Conservation (phyloP, 2,329 filamentous ascomycete species). For the Epichloe scottii region DNA sequence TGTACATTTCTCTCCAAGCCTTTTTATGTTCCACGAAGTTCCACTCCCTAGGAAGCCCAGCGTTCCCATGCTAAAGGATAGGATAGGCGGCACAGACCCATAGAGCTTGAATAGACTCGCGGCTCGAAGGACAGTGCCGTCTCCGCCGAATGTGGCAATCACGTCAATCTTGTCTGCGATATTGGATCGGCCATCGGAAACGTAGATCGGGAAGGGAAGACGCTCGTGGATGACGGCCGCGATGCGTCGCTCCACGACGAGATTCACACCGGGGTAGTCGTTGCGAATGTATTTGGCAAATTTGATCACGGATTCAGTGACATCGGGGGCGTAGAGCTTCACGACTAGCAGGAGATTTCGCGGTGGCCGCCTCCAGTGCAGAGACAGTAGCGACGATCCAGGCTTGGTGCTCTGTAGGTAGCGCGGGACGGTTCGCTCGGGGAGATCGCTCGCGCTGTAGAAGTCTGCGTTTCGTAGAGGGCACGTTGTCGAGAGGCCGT, state of each 20-base stretch:
- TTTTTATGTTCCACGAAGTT: slow-evolving; percentile 87
- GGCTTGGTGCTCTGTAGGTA: slow-evolving; percentile 29
- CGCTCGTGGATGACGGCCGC: slow-evolving; percentile 58
- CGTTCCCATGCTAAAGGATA: slow-evolving; percentile 95
- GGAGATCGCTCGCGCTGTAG: slow-evolving; percentile 21
- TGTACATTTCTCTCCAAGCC: slow-evolving; percentile 86
- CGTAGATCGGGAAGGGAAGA: slow-evolving; percentile 64
- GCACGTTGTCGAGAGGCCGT: slow-evolving; percentile 37
- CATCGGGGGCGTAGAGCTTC: slow-evolving; percentile 43
- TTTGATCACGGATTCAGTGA: slow-evolving; percentile 37
- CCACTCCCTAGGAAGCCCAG: slow-evolving; percentile 95
- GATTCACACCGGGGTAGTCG: slow-evolving; percentile 68
- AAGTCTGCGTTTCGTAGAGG: slow-evolving; percentile 20
- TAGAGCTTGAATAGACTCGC: slow-evolving; percentile 58
- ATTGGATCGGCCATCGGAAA: slow-evolving; percentile 32
- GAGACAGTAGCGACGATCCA: slow-evolving; percentile 39
- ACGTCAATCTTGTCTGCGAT: slow-evolving; percentile 77
- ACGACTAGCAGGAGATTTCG: slow-evolving; percentile 46
- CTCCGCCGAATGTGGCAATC: slow-evolving; percentile 80
- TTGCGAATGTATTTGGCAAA: slow-evolving; percentile 60
- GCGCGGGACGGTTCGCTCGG: slow-evolving; percentile 21
- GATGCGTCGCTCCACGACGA: slow-evolving; percentile 71
- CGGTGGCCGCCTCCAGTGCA: slow-evolving; percentile 42
- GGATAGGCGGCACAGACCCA: slow-evolving; percentile 70
- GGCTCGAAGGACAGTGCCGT: slow-evolving; percentile 33